Evolutionary conservation across 768 basidiomycete genomes (phyloP), one percentile per base, ranked within the genome.

Genomic region (Candolleomyces efflorescens): DNA sequence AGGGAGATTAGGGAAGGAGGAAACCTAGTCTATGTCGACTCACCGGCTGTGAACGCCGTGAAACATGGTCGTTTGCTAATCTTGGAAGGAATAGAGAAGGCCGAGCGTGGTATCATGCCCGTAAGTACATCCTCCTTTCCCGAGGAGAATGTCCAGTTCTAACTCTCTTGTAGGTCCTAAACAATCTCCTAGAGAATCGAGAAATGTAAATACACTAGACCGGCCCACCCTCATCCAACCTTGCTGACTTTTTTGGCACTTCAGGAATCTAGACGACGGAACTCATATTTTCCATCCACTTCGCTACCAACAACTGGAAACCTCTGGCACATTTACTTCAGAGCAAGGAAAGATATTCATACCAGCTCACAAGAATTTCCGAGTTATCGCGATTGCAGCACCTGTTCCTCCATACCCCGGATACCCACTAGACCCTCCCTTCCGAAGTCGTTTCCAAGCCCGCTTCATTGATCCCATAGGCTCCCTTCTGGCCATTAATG

Each of bases 91-190:
- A 82, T 87, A 65, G 86, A 88, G 66, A 87, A 86, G 68, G 85
- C 85, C 5, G 85, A 87, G 62, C 78, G 86, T 22, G 86, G 86
- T 26, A 88, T 87, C 24, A 86, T 86, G 85, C 86, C 86, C 15
- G 83, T 84, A 65, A 27, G 80, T 70, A 2, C 18, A 36, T 46
- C 10, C n/a, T 44, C 15, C 46, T 4, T 54, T 49, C n/a, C 23
- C 26, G 12, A 38, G 15, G 23, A 46, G 20, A 20, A 20, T 11
- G 11, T 26, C 17, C 9, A 43, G 69, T 70, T 55, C 37, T 54
- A 10, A 20, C 24, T 13, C 20, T 17, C 22, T 20, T 15, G 59
- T 46, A 79, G 78, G 74, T 87, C 15, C 73, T 88, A 5, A 87
- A 87, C 62, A 88, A 87, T 66, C 72, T 88, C 4, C 64, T 88